Conservation (phyloP, 2,329 filamentous ascomycete genomes). For the Sclerotinia glacialis region DNA sequence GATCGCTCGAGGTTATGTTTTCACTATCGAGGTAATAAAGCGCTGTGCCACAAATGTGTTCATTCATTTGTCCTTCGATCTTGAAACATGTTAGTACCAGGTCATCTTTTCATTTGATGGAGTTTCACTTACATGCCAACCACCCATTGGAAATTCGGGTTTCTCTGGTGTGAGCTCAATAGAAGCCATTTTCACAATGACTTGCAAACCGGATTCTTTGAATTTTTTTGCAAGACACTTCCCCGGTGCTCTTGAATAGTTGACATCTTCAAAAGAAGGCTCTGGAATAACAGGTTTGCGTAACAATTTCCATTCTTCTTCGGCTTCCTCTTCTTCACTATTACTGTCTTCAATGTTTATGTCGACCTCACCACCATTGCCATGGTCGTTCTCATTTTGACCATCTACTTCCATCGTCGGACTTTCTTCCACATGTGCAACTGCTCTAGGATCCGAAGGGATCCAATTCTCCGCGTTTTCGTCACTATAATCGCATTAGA, state of each 20-base stretch:
- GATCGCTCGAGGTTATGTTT: constrained; percentile 46
- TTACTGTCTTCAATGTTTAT: constrained; percentile 25
- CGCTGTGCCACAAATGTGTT: constrained; percentile 53
- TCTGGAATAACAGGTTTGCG: background rate
- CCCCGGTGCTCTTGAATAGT: background rate
- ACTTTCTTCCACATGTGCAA: constrained; percentile 35
- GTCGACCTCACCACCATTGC: constrained; percentile 20
- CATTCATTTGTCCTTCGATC: constrained; percentile 42
- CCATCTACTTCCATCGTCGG: background rate
- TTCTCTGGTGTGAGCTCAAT: constrained; percentile 58
- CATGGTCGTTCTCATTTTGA: no score
- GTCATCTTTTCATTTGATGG: background rate
- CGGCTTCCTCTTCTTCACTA: background rate
- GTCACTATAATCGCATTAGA: constrained; percentile 27
- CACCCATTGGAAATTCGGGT: constrained; percentile 47
- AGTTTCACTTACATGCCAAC: constrained; percentile 46
- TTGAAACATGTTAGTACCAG: background rate
- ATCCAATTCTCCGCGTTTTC: background rate
- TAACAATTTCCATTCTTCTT: background rate
- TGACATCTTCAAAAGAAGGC: background rate
- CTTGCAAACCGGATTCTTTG: constrained; percentile 48
- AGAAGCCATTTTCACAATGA: constrained; percentile 61
- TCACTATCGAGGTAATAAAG: constrained; percentile 50
- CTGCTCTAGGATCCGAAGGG: constrained; percentile 28
- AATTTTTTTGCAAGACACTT: constrained; percentile 23